Evolutionary conservation across 352 stramenopile species (phyloP), one percentile per base, ranked within the genome.

Genomic region (Aphanomyces astaci): DNA sequence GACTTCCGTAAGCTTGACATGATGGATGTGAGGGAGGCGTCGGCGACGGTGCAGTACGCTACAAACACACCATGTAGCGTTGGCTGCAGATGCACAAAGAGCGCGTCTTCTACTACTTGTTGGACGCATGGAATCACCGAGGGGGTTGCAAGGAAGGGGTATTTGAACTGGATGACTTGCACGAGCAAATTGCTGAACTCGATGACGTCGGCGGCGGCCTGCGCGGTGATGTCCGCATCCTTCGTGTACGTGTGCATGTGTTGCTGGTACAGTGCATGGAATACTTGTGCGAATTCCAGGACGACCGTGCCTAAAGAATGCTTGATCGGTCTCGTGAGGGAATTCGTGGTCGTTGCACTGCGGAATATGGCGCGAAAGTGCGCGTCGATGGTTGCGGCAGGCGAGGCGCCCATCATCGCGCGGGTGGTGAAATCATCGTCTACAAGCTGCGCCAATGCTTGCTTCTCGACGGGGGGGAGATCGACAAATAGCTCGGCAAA

Each of bases 111-210:
- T 22, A 68, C 62, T 15, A 11, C 30, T 22, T 68, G 3, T n/a
- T 51, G n/a, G 17, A 68, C 51, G 3, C 49, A 24, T 17, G 53
- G 15, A 30, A 36, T 0, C 27, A 24, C 7, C 4, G 4, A 36
- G 4, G 27, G 10, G 24, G 49, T 10, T 31, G 24, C 10, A n/a
- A 68, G 51, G 15, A 31, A 52, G 17, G 62, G 62, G 39, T 68
- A 68, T n/a, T 68, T 68, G 33, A 59, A 68, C 11, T n/a, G 13
- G 4, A 68, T 11, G 11, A 68, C 62, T 60, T 68, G 62, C 31
- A 62, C n/a, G 15, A 68, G 19, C 19, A 62, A 22, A 4, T 33
- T 7, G 19, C 46, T 27, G 33, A 68, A 68, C 32, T 68, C 62
- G 17, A 19, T 11, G 27, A 68, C 62, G 51, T 68, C 62, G 2